phyloP scores from a whole-genome alignment of 192 early-diverging fungal species.

The Coemansia sp. region DNA sequence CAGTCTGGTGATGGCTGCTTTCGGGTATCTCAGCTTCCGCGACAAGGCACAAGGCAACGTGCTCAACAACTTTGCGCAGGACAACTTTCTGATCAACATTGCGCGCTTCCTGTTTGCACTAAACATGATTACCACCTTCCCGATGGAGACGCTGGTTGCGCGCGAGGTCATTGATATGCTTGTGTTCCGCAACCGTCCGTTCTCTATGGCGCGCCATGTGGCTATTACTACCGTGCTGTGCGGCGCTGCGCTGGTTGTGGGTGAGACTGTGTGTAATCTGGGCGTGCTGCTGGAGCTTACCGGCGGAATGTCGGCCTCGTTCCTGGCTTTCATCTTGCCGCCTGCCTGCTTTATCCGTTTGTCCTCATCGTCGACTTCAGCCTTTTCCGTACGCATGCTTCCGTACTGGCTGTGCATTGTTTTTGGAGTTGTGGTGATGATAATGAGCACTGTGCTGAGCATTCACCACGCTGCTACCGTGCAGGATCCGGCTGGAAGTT shows the following conservation, averaged over 20 bases:
- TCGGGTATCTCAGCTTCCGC: conserved; percentile 79
- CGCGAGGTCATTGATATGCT: conserved; percentile 71
- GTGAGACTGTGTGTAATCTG: conserved; percentile 75
- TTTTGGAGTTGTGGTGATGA: conserved; percentile 62
- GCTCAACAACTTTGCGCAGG: conserved; percentile 82
- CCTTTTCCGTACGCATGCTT: conserved; percentile 60
- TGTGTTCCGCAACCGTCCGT: conserved; percentile 55
- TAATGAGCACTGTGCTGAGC: conserved; percentile 41
- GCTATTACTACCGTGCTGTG: conserved; percentile 69
- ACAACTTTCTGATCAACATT: conserved; percentile 79
- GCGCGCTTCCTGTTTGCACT: conserved; percentile 84
- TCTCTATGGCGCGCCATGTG: conserved; percentile 65
- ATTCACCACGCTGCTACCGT: conserved; percentile 22
- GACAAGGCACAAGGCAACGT: conserved; percentile 88
- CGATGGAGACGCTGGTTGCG: conserved; percentile 87
- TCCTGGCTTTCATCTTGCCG: conserved; percentile 86
- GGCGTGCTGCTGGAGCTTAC: conserved; percentile 88
- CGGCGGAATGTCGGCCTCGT: conserved; percentile 84
- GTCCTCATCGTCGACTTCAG: conserved; percentile 53
- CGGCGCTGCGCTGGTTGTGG: conserved; percentile 63
- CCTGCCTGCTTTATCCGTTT: conserved; percentile 78
- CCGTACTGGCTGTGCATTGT: conserved; percentile 68
- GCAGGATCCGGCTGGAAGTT: conserved; percentile 9
- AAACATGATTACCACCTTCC: conserved; percentile 95
- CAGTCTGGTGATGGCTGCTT: conserved; percentile 70